Percentiles rank a stretch among this genome's conserved stretches.
phyloP scores from a whole-genome alignment of 768 basidiomycete genomes.

The Macrolepiota fuliginosa region DNA sequence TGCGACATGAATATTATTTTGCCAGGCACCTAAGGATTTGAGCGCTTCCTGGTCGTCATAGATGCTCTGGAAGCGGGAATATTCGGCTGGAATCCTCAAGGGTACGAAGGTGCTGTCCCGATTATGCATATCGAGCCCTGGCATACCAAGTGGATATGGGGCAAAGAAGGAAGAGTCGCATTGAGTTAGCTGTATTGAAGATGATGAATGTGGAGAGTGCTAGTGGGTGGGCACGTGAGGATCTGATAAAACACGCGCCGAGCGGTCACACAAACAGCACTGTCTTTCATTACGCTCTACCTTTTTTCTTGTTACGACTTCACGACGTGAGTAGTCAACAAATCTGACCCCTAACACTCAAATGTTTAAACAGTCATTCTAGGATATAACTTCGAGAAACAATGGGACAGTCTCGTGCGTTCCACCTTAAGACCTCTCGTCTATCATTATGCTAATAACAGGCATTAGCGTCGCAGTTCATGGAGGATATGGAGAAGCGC shows the following conservation, averaged over 20 bases:
- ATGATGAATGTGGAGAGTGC: background rate
- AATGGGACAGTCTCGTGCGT: slow-evolving; percentile 13
- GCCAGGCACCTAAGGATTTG: background rate
- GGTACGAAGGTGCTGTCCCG: background rate
- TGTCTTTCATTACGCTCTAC: background rate
- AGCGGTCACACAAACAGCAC: background rate
- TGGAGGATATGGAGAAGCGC: slow-evolving; percentile 96
- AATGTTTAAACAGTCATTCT: background rate
- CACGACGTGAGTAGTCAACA: background rate
- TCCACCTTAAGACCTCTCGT: background rate
- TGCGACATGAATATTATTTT: background rate
- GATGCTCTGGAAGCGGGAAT: background rate
- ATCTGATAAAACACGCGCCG: slow-evolving; percentile 8
- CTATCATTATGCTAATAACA: background rate
- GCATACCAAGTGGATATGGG: background rate
- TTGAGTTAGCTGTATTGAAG: background rate
- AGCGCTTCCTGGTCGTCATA: slow-evolving; percentile 1
- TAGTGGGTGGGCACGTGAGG: slow-evolving; percentile 8
- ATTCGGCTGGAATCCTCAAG: slow-evolving; percentile 1
- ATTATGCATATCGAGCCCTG: background rate
- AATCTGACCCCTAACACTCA: background rate
- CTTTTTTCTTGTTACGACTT: background rate
- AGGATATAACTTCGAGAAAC: background rate
- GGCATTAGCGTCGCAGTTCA: slow-evolving; percentile 80
- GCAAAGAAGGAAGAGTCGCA: background rate